Evolutionary conservation across 345 rosid species (phyloP).

Genomic region (Camelina sativa): DNA sequence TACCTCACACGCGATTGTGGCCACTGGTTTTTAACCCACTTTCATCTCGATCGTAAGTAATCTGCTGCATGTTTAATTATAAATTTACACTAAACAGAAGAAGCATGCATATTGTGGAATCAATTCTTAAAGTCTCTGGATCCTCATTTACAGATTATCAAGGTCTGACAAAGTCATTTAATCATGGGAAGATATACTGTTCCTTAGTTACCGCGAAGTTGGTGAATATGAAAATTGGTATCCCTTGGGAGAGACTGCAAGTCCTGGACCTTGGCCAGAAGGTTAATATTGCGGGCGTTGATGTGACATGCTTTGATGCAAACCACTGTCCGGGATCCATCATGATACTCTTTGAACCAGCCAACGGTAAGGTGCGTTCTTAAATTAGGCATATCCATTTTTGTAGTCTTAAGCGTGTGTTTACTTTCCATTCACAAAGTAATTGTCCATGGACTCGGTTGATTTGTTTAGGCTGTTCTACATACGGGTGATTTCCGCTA

Average conservation of each 20-base stretch:
- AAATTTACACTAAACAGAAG: constrained; percentile 11
- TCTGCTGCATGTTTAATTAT: constrained; percentile 16
- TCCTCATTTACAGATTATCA: constrained; percentile 77
- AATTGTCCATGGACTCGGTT: neutral
- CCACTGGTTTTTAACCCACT: constrained; percentile 98
- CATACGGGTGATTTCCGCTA: constrained; percentile 97
- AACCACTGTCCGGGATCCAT: constrained; percentile 96
- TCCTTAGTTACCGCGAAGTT: constrained; percentile 84
- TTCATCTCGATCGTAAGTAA: constrained; percentile 96
- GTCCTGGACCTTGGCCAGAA: constrained; percentile 76
- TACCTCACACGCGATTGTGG: constrained; percentile 86
- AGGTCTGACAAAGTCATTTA: constrained; percentile 85
- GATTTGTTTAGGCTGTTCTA: constrained; percentile 62
- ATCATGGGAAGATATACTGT: constrained; percentile 90
- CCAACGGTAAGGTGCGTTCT: constrained; percentile 83
- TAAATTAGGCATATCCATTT: neutral
- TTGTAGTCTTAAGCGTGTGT: neutral
- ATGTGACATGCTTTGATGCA: constrained; percentile 89
- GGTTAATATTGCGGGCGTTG: constrained; percentile 62
- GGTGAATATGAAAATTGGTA: constrained; percentile 85
- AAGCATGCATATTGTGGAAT: constrained; percentile 7
- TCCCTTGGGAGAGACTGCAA: constrained; percentile 79
- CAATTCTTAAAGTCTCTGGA: constrained; percentile 16
- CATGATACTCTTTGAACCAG: constrained; percentile 84
- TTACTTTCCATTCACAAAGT: neutral